Evolutionary conservation across 2,329 filamentous ascomycete species (phyloP).

Genomic region (Xylariaceae sp.): DNA sequence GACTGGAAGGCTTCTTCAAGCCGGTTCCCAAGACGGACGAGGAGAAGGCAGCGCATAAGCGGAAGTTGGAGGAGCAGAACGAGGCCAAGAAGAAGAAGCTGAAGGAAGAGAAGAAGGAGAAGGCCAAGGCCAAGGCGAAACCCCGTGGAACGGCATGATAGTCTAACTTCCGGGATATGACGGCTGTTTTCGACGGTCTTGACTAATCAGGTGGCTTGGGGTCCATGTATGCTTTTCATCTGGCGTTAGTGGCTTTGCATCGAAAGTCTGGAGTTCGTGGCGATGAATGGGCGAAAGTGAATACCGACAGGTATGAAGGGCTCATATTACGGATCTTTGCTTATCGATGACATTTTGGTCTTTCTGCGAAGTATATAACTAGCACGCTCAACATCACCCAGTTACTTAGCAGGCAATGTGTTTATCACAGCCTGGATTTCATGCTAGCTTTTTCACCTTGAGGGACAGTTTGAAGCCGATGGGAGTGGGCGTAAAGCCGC

Average conservation of each 20-base stretch:
- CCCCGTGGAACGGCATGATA: slow-evolving; percentile 60
- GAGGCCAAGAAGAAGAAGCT: slow-evolving; percentile 94
- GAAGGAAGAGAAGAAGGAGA: slow-evolving; percentile 93
- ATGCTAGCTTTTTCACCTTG: too few relatives aligned
- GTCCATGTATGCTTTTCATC: slow-evolving; percentile 10
- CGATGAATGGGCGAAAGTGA: slow-evolving; percentile 8
- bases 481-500: too few relatives aligned
- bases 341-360: not conserved
- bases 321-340: slow-evolving; percentile 8
- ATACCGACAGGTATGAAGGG: slow-evolving; percentile 22
- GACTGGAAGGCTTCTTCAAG: slow-evolving; percentile 97
- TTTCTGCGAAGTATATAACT: not conserved
- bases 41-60: slow-evolving; percentile 82
- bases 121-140: slow-evolving; percentile 87
- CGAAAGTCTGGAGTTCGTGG: slow-evolving; percentile 28
- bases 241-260: slow-evolving; percentile 29
- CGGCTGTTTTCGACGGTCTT: not conserved
- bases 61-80: slow-evolving; percentile 90
- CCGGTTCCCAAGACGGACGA: slow-evolving; percentile 84
- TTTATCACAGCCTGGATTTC: not conserved
- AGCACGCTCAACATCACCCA: not conserved
- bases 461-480: too few relatives aligned
- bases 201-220: slow-evolving; percentile 1
- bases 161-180: not conserved
- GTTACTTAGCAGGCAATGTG: not conserved